phyloP scores from a whole-genome alignment of 306 rosid genomes.

The Gastrolobium villosum region DNA sequence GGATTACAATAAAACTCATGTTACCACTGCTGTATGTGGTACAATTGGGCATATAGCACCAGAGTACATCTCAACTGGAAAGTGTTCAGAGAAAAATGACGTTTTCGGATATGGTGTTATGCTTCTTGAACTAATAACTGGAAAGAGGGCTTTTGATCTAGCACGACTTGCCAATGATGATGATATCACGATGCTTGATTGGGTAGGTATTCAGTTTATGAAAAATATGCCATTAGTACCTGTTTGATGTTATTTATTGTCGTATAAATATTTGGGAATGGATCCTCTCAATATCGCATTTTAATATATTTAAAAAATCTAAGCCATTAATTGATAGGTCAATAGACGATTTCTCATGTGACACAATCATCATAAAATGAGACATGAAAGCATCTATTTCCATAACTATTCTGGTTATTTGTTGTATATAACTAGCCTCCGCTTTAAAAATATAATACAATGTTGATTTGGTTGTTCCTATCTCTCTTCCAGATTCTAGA shows the following conservation, averaged over 20 bases:
- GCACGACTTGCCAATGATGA: conserved; percentile 93
- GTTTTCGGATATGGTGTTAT: conserved; percentile 98
- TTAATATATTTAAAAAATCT: too few relatives aligned
- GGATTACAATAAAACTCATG: conserved; percentile 95
- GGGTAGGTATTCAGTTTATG: conserved; percentile 66
- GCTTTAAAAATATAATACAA: not conserved
- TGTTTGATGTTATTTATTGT: not conserved
- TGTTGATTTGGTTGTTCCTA: conserved; percentile 11
- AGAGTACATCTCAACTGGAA: conserved; percentile 94
- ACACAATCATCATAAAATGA: not conserved
- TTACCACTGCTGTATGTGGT: conserved; percentile 93
- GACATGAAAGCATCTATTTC: too few relatives aligned
- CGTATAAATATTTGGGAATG: too few relatives aligned
- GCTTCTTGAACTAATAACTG: conserved; percentile 98
- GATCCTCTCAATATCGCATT: too few relatives aligned
- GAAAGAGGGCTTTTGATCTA: conserved; percentile 96
- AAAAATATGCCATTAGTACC: conserved; percentile 13
- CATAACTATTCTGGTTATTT: not conserved
- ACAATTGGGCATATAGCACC: conserved; percentile 97
- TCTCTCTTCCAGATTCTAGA: not conserved
- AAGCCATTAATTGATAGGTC: too few relatives aligned
- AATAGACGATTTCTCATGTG: not conserved
- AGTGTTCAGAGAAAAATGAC: conserved; percentile 92
- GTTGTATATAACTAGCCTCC: not conserved
- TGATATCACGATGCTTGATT: conserved; percentile 89